phyloP scores from a whole-genome alignment of 2,329 filamentous ascomycete species.

The Penicillium sp. region DNA sequence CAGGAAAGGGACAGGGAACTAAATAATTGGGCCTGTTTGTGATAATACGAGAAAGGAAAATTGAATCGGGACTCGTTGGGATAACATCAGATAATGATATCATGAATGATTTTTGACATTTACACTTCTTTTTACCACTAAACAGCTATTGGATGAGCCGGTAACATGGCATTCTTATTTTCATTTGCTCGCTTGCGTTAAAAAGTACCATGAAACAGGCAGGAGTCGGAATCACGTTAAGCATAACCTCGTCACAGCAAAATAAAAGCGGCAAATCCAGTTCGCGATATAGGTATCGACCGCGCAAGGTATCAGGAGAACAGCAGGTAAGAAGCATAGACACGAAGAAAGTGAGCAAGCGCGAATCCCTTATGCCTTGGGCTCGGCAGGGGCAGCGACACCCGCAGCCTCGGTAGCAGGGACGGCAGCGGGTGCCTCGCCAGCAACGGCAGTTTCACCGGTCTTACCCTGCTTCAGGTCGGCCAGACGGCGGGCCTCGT shows the following conservation, averaged over 20 bases:
- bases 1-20: conserved; percentile 10
- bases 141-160: background rate
- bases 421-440: conserved; percentile 20
- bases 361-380: conserved; percentile 26
- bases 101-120: background rate
- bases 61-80: background rate
- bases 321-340: conserved; percentile 1
- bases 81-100: background rate
- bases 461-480: conserved; percentile 70
- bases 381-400: conserved; percentile 25
- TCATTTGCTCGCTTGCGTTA: conserved; percentile 10
- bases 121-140: background rate
- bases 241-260: conserved; percentile 13
- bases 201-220: conserved; percentile 5
- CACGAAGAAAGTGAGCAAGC: conserved; percentile 11
- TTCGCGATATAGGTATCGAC: background rate
- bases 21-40: too few species aligned
- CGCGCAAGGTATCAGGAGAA: conserved; percentile 3
- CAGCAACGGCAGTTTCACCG: conserved; percentile 27
- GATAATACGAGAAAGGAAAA: background rate
- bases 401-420: conserved; percentile 24
- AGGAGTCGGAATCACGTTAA: conserved; percentile 8
- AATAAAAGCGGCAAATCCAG: background rate
- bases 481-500: conserved; percentile 82
- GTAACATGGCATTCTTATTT: conserved; percentile 1